These are phyloP conservation scores for Lasiosphaeris hirsuta DNA, from an alignment of 495 filamentous ascomycete species.

Conservation along the genomic window DNA sequence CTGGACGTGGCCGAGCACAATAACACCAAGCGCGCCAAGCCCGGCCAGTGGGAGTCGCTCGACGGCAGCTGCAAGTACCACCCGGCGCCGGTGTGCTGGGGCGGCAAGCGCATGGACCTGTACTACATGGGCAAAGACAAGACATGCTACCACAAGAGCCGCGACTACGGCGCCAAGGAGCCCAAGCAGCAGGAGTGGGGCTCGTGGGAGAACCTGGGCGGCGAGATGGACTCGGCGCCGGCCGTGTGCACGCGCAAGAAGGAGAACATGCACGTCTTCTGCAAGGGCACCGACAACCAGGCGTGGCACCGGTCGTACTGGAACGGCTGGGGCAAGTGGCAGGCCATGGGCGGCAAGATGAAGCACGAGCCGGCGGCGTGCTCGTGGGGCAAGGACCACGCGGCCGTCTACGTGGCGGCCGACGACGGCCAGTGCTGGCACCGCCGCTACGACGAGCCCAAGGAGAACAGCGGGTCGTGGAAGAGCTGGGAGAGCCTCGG, in stretches of 20 bases:
- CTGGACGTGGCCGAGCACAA: neutral
- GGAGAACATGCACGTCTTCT: constrained; percentile 18
- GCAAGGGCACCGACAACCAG: constrained; percentile 25
- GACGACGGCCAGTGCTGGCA: constrained; percentile 21
- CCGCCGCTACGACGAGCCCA: constrained; percentile 9
- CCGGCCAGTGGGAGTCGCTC: constrained; percentile 22
- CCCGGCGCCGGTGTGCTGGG: constrained; percentile 18
- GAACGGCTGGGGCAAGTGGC: constrained; percentile 17
- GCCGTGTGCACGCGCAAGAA: constrained; percentile 19
- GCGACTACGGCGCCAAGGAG: neutral
- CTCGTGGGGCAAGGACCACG: constrained; percentile 15
- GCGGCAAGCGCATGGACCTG: constrained; percentile 15
- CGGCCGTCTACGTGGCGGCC: constrained; percentile 13
- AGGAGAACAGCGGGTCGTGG: constrained; percentile 9
- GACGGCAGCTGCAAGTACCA: constrained; percentile 12
- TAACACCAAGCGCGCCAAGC: constrained; percentile 10
- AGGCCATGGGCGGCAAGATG: constrained; percentile 19
- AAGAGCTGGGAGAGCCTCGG: constrained; percentile 19
- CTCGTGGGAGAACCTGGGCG: constrained; percentile 21
- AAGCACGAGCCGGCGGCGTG: constrained; percentile 20
- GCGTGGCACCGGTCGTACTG: constrained; percentile 18
- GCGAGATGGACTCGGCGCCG: constrained; percentile 16
- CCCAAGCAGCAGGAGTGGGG: constrained; percentile 2
- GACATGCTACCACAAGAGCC: constrained; percentile 18
- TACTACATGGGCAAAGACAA: constrained; percentile 17